Evolutionary conservation across 2,329 filamentous ascomycete species (phyloP), one percentile per base, ranked within the genome.

Genomic region (Diaporthe velutina): DNA sequence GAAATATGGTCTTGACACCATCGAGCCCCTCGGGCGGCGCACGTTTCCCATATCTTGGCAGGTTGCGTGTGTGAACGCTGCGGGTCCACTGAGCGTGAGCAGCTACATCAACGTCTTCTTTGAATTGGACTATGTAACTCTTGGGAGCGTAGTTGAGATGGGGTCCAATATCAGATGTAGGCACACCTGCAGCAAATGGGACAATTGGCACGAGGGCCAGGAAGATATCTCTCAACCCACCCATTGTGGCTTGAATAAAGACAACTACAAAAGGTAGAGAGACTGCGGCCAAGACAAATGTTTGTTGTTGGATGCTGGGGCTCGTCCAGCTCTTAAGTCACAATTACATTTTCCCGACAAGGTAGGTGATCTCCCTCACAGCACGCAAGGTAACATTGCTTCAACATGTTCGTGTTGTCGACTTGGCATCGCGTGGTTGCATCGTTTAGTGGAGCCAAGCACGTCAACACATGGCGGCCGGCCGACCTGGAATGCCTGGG

Each of bases 341-440:
- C 38, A 9, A 61, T 19, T 61, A 13, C 57, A 28, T 42, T 40
- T 30, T 22, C 58, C 38, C 25, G 13, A 30, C 25, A 30, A 9
- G 15, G 25, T 17, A 64, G 38, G n/a, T 30, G 58, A 19, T 45
- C 25, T 19, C 19, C 25, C 17, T n/a, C 17, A 12, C 13, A 64
- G 58, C 35, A 42, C 38, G n/a, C 35, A 28, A 61, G n/a, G 58
- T 22, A 22, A 28, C 17, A 58, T 35, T 35, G 55, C 55, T 58
- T 58, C 15, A 55, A 58, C 58, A 64, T 64, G 58, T 64, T 64
- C 58, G 58, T 64, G 13, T 64, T 45, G 38, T 40, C 38, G 25
- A 64, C 58, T 64, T 64, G 58, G 58, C 58, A 45, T 30, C n/a
- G 58, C 58, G 15, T 64, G 38, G 58, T 64, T 45, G 38, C 58